Evolutionary conservation across 2,329 filamentous ascomycete genomes (phyloP), one percentile per base, ranked within the genome.

Genomic region (Penicillium sp.): DNA sequence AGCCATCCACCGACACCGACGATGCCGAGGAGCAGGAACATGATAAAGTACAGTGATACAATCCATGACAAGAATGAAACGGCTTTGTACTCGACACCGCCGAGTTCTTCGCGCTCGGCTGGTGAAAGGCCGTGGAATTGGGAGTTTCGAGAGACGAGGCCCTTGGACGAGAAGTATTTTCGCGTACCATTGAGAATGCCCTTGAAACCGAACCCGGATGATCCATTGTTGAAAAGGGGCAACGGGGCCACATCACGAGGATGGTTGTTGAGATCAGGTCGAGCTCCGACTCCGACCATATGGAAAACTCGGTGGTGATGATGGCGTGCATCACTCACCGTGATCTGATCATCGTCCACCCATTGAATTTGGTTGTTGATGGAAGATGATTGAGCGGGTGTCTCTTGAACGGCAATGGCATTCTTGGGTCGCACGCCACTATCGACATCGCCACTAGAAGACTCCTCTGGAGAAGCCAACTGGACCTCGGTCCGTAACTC

Each of bases 1-100:
- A 79, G 56, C 65, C 75, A 80, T 4, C 69, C 67, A 2, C 74
- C 77, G 38, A 79, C 60, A 1, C 73, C 75, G 2, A 79, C 52
- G 39, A 69, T 69, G 4, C 74, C 74, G 9, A 79, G 56, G 2
- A 76, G 42, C 54, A 79, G 69, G 60, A 73, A 79, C 8, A 72
- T 50, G 8, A 77, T 31, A 46, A 72, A 75, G 59, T 80, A 80
- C 2, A 72, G 53, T 1, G 75, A 73, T 8, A 72, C 70, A 15
- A 72, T 57, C 6, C 66, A 53, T 5, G 64, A 61, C 31, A 72
- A 49, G 13, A 71, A 62, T 1, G 63, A 66, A 10, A 72, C 58
- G 1, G 71, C 70, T 44, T 64, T 68, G 46, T 74, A 75, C 57
- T 75, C 72, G 13, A 74, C 70, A 3, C 72, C 72, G 18, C 72